phyloP scores from a whole-genome alignment of 2,329 filamentous ascomycete genomes.

The Polychaeton citri region DNA sequence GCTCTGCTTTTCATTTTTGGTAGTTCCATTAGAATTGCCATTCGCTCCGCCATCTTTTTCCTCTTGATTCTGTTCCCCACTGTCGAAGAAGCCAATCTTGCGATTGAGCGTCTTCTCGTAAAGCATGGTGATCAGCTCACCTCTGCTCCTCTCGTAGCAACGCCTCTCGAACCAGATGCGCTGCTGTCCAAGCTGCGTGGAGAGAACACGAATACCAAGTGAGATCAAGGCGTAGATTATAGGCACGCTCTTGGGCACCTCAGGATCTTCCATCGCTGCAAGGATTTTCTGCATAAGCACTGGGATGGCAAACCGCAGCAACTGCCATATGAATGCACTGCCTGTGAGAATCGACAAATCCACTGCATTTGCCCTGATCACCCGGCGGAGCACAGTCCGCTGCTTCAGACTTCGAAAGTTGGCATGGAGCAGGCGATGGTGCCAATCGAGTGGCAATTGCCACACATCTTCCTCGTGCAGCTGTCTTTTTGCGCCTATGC shows the following conservation, averaged over 20 bases:
- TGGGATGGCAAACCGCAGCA: slow-evolving; percentile 43
- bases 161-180: slow-evolving; percentile 72
- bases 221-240: slow-evolving; percentile 53
- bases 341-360: slow-evolving; percentile 57
- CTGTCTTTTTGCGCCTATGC: slow-evolving; percentile 48
- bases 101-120: slow-evolving; percentile 64
- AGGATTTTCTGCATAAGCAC: slow-evolving; percentile 61
- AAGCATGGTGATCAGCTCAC: slow-evolving; percentile 75
- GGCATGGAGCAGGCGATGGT: slow-evolving; percentile 61
- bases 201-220: slow-evolving; percentile 46
- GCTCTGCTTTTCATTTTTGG: slow-evolving; percentile 1
- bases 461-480: slow-evolving; percentile 72
- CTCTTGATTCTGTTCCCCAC: slow-evolving; percentile 17
- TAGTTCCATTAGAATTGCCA: slow-evolving; percentile 4
- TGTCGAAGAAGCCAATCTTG: slow-evolving; percentile 36
- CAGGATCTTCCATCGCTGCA: slow-evolving; percentile 46
- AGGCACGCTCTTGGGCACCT: slow-evolving; percentile 40
- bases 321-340: slow-evolving; percentile 51
- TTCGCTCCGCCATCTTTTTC: slow-evolving; percentile 9
- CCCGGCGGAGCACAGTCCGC: slow-evolving; percentile 49
- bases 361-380: slow-evolving; percentile 64
- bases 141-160: slow-evolving; percentile 69
- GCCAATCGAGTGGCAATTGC: slow-evolving; percentile 66
- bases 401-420: slow-evolving; percentile 62
- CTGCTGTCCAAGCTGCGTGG: slow-evolving; percentile 54